Conservation (phyloP, 768 basidiomycete species). For the Rhodotorula toruloides region DNA sequence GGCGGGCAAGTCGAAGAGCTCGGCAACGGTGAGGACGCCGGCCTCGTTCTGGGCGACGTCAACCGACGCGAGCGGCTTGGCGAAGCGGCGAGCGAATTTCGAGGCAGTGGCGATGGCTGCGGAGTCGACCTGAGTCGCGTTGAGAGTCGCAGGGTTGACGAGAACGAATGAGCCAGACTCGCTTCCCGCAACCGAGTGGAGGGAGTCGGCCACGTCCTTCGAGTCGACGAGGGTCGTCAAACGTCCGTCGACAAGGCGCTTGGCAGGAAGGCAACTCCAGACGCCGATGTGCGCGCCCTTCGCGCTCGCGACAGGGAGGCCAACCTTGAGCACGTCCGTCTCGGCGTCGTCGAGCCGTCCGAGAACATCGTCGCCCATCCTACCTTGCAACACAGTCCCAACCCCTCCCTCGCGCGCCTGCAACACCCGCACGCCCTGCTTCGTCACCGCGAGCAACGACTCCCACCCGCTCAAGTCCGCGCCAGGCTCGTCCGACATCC, state of each 20-base stretch:
- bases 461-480: background rate
- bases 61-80: conserved; percentile 6
- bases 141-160: background rate
- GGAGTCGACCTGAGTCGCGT: background rate
- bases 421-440: background rate
- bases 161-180: background rate
- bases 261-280: conserved; percentile 28
- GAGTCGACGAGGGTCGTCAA: background rate
- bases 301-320: conserved; percentile 3
- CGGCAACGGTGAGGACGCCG: conserved; percentile 7
- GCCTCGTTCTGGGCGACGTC: background rate
- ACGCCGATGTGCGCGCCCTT: conserved; percentile 32
- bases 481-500: conserved; percentile 21
- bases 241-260: background rate
- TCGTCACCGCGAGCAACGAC: conserved; percentile 2
- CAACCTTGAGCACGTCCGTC: conserved; percentile 24
- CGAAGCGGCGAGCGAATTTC: background rate
- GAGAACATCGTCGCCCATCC: conserved; percentile 11
- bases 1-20: background rate
- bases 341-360: background rate
- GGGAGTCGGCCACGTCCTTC: conserved; percentile 31
- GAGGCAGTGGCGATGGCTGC: background rate
- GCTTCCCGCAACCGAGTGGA: background rate
- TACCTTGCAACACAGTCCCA: background rate
- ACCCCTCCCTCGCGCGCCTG: conserved; percentile 4